These are phyloP conservation scores for Globisporangium alternatum DNA, from an alignment of 352 stramenopile genomes.

Conservation along the genomic window DNA sequence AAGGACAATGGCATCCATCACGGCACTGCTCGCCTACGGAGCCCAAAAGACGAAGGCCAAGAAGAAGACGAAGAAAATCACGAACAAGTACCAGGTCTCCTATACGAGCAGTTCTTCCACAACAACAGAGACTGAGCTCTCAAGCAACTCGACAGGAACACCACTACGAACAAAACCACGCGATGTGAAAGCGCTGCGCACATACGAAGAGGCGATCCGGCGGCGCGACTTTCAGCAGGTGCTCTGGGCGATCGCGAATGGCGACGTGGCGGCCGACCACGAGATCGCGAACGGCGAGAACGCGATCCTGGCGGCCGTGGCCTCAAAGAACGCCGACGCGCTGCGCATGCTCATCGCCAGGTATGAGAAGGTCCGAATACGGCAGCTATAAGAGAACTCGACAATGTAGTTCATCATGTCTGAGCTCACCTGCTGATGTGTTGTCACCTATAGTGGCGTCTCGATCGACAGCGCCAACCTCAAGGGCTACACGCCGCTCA, in stretches of 20 bases:
- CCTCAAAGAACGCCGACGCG: slow-evolving; percentile 37
- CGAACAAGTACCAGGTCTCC: slow-evolving; percentile 9
- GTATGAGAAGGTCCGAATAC: slow-evolving; percentile 19
- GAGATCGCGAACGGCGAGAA: slow-evolving; percentile 61
- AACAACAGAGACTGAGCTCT: neutral
- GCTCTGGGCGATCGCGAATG: slow-evolving; percentile 73
- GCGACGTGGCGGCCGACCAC: slow-evolving; percentile 37
- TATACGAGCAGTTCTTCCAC: neutral
- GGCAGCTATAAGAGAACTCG: neutral
- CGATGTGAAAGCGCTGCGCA: slow-evolving; percentile 1
- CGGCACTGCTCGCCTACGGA: slow-evolving; percentile 13
- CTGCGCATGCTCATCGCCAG: slow-evolving; percentile 42
- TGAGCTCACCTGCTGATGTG: neutral
- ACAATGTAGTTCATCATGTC: neutral
- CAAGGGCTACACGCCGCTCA: slow-evolving; percentile 67
- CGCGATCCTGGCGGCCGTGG: slow-evolving; percentile 53
- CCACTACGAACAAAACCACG: slow-evolving; percentile 6
- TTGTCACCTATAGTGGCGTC: slow-evolving; percentile 31
- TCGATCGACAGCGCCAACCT: slow-evolving; percentile 52
- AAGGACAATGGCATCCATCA: slow-evolving; percentile 7
- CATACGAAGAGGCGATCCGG: slow-evolving; percentile 52
- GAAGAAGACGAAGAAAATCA: neutral
- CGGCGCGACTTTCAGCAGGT: slow-evolving; percentile 56
- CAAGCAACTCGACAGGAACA: neutral
- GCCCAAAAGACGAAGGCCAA: neutral